Percentiles rank a stretch among this genome's conserved stretches.
Evolutionary conservation across 139 green algal species (phyloP).

Genomic region (Raphidocelis subcapitata): DNA sequence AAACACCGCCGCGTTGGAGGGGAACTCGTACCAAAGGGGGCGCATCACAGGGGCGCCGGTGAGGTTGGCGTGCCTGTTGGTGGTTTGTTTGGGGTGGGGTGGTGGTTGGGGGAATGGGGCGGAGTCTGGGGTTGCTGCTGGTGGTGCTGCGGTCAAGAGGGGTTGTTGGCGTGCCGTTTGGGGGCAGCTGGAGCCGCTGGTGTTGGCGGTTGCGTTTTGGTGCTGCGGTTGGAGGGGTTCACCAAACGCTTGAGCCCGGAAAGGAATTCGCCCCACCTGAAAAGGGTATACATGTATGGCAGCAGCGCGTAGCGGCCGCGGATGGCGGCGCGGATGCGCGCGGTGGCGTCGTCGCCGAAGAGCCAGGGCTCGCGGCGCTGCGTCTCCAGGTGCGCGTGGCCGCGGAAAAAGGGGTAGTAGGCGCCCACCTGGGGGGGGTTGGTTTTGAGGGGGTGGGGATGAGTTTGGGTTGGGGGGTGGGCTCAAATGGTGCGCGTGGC

Average conservation of each 20-base stretch:
- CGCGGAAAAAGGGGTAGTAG: slow-evolving; percentile 98
- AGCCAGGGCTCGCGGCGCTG: slow-evolving; percentile 97
- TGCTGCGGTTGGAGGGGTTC: no score
- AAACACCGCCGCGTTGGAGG: slow-evolving; percentile 47
- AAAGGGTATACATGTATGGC: slow-evolving; percentile 98
- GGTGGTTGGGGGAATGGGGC: not conserved
- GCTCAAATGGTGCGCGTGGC: slow-evolving; percentile 81
- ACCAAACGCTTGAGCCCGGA: no score
- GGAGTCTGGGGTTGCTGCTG: not conserved
- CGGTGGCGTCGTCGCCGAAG: slow-evolving; percentile 85
- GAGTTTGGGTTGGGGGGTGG: no score
- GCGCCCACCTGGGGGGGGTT: slow-evolving; percentile 92
- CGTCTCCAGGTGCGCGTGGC: slow-evolving; percentile 96
- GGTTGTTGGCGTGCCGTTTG: no score
- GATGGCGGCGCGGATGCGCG: slow-evolving; percentile 83
- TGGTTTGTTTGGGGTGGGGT: not conserved
- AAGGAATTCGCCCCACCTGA: slow-evolving; percentile 59
- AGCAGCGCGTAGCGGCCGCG: slow-evolving; percentile 87
- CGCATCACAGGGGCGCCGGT: slow-evolving; percentile 84
- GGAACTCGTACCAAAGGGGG: slow-evolving; percentile 96
- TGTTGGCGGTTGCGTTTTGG: no score
- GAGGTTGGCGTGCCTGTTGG: slow-evolving; percentile 61
- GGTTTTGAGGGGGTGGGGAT: not conserved
- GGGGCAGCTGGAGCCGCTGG: no score
- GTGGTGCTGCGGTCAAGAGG: not conserved